Percentiles rank a stretch among this genome's conserved stretches.
These are phyloP conservation scores for Vigna reflexopilosa DNA, from an alignment of 306 rosid species.

Conservation along the genomic window DNA sequence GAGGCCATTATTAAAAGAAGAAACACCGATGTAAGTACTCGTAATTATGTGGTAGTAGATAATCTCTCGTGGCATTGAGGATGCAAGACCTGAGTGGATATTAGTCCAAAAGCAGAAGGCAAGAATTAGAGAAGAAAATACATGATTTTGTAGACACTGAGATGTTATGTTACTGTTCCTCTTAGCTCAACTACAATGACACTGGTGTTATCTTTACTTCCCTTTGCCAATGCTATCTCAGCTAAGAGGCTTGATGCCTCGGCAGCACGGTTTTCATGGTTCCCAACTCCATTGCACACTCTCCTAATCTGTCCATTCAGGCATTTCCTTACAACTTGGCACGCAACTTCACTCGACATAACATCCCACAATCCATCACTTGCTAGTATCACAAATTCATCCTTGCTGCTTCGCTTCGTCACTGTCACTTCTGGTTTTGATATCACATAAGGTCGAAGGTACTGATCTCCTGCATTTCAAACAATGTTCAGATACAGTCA, in stretches of 20 bases:
- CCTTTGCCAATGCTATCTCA: constrained; percentile 79
- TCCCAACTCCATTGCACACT: constrained; percentile 30
- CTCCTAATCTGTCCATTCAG: constrained; percentile 53
- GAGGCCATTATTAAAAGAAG: background rate
- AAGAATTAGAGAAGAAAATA: background rate
- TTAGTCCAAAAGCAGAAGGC: constrained; percentile 5
- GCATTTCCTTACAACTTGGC: constrained; percentile 72
- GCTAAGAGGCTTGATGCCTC: constrained; percentile 75
- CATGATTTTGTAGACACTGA: background rate
- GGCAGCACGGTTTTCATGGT: constrained; percentile 46
- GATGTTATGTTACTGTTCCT: constrained; percentile 46
- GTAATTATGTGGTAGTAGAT: background rate
- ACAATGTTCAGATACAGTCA: background rate
- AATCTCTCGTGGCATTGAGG: background rate
- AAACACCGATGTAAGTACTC: background rate
- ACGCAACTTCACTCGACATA: constrained; percentile 67
- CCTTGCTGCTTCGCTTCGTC: constrained; percentile 65
- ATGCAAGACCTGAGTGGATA: background rate
- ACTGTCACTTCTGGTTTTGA: constrained; percentile 86
- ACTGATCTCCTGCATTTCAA: constrained; percentile 67
- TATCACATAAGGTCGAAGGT: constrained; percentile 83
- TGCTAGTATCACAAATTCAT: constrained; percentile 82
- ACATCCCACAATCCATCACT: constrained; percentile 97
- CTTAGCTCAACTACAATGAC: constrained; percentile 76
- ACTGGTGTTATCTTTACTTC: constrained; percentile 88